phyloP scores from a whole-genome alignment of 345 rosid genomes.

The Arabidopsis suecica region DNA sequence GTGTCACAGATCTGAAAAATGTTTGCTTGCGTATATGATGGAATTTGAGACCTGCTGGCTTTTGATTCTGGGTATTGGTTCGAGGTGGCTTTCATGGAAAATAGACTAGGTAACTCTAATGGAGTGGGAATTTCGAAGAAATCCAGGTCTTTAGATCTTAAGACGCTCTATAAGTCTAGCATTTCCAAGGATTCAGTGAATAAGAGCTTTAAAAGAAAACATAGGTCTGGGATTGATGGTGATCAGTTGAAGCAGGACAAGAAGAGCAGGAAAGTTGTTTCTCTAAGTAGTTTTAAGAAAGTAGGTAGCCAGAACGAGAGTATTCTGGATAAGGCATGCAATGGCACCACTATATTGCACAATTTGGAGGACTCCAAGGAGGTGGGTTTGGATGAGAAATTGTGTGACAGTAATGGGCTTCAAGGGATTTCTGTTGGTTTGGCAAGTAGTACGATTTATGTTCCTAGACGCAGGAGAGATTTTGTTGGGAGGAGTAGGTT shows the following conservation, averaged over 20 bases:
- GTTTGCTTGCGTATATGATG: constrained; percentile 41
- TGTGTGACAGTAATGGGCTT: constrained; percentile 49
- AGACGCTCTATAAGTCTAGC: constrained; percentile 71
- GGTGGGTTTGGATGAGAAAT: constrained; percentile 49
- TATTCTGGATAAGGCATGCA: constrained; percentile 57
- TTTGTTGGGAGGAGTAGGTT: constrained; percentile 74
- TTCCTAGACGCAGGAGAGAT: constrained; percentile 89
- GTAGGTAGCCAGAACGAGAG: constrained; percentile 50
- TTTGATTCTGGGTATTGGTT: constrained; percentile 45
- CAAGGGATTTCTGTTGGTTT: constrained; percentile 58
- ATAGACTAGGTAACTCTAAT: constrained; percentile 65
- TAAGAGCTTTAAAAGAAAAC: constrained; percentile 70
- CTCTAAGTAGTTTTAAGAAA: constrained; percentile 61
- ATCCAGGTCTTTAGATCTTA: constrained; percentile 92
- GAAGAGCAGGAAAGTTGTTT: constrained; percentile 67
- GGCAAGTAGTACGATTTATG: constrained; percentile 53
- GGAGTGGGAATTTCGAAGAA: constrained; percentile 77
- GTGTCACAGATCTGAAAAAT: constrained; percentile 70
- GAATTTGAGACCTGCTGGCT: constrained; percentile 41
- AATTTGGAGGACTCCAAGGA: constrained; percentile 51
- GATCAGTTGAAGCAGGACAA: constrained; percentile 57
- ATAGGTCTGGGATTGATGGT: constrained; percentile 46
- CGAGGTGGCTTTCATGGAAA: constrained; percentile 80
- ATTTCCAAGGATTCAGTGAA: constrained; percentile 51
- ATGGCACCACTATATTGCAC: constrained; percentile 49